Base-by-base conservation (phyloP, 192 early-diverging fungal species). In the Phycomyces blakesleeanus region DNA sequence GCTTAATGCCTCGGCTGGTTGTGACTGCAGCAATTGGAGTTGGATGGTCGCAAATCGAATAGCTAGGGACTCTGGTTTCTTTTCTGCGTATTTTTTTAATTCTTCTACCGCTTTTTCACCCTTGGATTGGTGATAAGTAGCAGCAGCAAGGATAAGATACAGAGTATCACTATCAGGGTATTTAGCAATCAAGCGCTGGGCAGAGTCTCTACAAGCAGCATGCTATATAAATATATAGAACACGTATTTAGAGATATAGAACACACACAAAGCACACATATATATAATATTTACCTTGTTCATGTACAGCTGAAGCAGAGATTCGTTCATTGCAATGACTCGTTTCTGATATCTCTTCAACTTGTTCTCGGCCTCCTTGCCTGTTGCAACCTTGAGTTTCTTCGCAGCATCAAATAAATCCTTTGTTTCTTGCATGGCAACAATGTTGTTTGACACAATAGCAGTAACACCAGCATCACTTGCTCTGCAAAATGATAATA, bases 371-470 rank as follows among this genome's bases (percentile, higher is more conserved):
- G 88, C 69, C 6, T 70, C 79, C 57, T 82, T 79, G 20, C 75
- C 65, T 29, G 75, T 75, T 16, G 86, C 78, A n/a, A 72, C 42
- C 63, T 79, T 77, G 39, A 87, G 69, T 60, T 82, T 82, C 53
- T 81, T 78, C 25, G 71, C 51, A 16, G 79, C 79, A 51, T 90
- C 85, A 54, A 82, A 81, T 5, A 86, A 53, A 39, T 87, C 85
- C 15, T 80, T 61, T 20, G 83, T 76, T 61, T 81, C 75, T 54
- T 81, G 74, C 10, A 85, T 66, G 1, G 80, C 76, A 0, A 83
- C 78, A 51, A 89, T 56, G 63, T 91, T 91, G 75, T 91, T 91
- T 50, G 87, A 79, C 9, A 84, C 88, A 15, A 91, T 77, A 1
- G 83, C 87, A 0, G 75, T 74, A 15, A 85, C 78, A 9, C 77